A percentile compares a stretch with the other conserved stretches of the same genome.
Evolutionary conservation across 2,329 filamentous ascomycete species (phyloP).

Genomic region (Didymella glomerata): DNA sequence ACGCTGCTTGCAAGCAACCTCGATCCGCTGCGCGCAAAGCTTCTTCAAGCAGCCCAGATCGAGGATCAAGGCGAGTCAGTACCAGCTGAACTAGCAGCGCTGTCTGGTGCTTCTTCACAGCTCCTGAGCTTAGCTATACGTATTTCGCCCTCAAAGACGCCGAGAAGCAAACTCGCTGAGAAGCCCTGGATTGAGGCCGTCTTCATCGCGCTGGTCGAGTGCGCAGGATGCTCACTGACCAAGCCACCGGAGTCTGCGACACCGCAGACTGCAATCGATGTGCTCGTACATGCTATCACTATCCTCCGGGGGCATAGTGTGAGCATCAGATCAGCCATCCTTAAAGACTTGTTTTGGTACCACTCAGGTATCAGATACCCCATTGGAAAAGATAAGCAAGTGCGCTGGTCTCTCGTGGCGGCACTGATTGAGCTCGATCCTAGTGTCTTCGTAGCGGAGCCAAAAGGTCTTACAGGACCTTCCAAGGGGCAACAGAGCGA

Average conservation of each 20-base stretch:
- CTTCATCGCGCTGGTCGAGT: conserved; percentile 50
- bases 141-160: conserved; percentile 51
- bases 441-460: conserved; percentile 42
- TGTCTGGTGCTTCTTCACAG: conserved; percentile 41
- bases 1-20: conserved; percentile 33
- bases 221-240: conserved; percentile 42
- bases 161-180: conserved; percentile 52
- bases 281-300: conserved; percentile 37
- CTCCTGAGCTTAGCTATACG: conserved; percentile 55
- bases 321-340: conserved; percentile 36
- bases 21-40: conserved; percentile 39
- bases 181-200: conserved; percentile 56
- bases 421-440: conserved; percentile 46
- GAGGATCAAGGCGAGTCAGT: conserved; percentile 37
- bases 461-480: conserved; percentile 23
- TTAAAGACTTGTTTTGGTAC: conserved; percentile 48
- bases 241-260: conserved; percentile 34
- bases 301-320: conserved; percentile 38
- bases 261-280: conserved; percentile 30
- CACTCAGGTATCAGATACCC: conserved; percentile 46
- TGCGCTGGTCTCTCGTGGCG: conserved; percentile 46
- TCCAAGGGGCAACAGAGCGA: conserved; percentile 32
- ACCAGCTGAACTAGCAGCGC: conserved; percentile 30
- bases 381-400: conserved; percentile 24
- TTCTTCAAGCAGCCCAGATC: conserved; percentile 45